These are phyloP conservation scores for Mycena alexandri DNA, from an alignment of 768 basidiomycete species.

Conservation along the genomic window DNA sequence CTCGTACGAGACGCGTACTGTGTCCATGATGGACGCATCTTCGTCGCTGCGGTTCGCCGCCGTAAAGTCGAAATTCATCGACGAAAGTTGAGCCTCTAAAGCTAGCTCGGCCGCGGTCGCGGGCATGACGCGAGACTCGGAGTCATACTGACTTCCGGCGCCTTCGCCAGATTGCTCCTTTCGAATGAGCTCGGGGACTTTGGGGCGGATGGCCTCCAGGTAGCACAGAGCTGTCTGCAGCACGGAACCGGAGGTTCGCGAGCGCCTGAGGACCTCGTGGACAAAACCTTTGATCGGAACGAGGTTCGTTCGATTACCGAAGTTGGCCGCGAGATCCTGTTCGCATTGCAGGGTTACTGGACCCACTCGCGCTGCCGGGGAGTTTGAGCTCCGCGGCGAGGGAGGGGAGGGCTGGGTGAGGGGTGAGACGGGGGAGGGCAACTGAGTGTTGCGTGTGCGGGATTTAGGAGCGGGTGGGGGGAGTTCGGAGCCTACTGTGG, in stretches of 20 bases:
- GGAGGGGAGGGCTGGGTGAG: constrained; percentile 51
- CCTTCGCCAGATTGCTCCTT: constrained; percentile 63
- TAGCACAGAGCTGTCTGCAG: constrained; percentile 92
- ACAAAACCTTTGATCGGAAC: constrained; percentile 83
- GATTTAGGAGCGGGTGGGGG: constrained; percentile 26
- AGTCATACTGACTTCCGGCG: constrained; percentile 55
- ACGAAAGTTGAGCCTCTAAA: constrained; percentile 51
- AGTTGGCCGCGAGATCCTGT: constrained; percentile 31
- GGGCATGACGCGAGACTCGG: constrained; percentile 56
- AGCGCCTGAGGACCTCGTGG: constrained; percentile 89
- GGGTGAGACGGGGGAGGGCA: constrained; percentile 69
- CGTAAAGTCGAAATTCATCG: constrained; percentile 36
- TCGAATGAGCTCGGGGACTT: constrained; percentile 72
- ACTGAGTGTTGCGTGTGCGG: constrained; percentile 52
- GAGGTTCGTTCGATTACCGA: constrained; percentile 52
- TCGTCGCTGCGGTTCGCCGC: constrained; percentile 36
- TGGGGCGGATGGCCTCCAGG: constrained; percentile 83
- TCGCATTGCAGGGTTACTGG: constrained; percentile 38
- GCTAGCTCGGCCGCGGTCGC: constrained; percentile 60
- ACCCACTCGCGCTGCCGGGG: constrained; percentile 43
- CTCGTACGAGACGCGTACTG: constrained; percentile 56
- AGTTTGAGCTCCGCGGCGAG: constrained; percentile 45
- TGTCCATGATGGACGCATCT: constrained; percentile 56
- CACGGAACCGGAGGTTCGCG: constrained; percentile 85
- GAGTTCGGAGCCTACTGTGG: constrained; percentile 43